Evolutionary conservation across 495 filamentous ascomycete genomes (phyloP), one percentile per base, ranked within the genome.

Genomic region (Neurospora tetrasperma): DNA sequence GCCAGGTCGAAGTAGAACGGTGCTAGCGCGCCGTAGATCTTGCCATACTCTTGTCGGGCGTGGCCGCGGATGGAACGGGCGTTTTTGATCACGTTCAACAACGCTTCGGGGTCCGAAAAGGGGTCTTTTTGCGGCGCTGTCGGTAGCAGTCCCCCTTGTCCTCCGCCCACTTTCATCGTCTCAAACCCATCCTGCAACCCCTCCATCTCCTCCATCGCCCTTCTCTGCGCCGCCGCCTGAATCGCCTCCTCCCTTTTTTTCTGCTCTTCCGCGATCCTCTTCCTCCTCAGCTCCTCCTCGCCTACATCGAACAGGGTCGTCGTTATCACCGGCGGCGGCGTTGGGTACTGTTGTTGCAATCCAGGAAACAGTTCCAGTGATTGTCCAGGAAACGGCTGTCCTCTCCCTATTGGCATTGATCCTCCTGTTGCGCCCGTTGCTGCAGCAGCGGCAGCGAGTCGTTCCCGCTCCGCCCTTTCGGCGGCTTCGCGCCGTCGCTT

Each of bases 21-120:
- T 48, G 90, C 92, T 74, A 98, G 83, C 12, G 93, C 93, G 20
- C 90, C 90, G 82, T 98, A 97, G 40, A 98, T 88, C 79, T 90
- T 94, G 31, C 91, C 96, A 80, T 94, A 98, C 81, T 98, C 94
- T 77, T 94, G 89, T 71, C 94, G 86, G 23, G 96, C 96, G 79
- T 91, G 86, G 14, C 96, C 96, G 16, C 96, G 86, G 48, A 96
- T 86, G n/a, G 94, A 97, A 73, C 85, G 89, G 6, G 89, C 89
- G 43, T 85, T 87, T 71, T 87, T 86, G 72, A 99, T 80, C 5
- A 93, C 86, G 40, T 84, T 85, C 71, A 99, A 79, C 31, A 91
- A 80, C 1, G 86, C 86, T 16, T 87, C 82, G 3, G 88, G 85
- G 75, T 92, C 89, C 20, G 80, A 76, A 4, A 79, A 76, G 16